Percentiles rank a stretch among this genome's conserved stretches.
phyloP scores from a whole-genome alignment of 768 basidiomycete genomes.

The Macrolepiota albuminosa region DNA sequence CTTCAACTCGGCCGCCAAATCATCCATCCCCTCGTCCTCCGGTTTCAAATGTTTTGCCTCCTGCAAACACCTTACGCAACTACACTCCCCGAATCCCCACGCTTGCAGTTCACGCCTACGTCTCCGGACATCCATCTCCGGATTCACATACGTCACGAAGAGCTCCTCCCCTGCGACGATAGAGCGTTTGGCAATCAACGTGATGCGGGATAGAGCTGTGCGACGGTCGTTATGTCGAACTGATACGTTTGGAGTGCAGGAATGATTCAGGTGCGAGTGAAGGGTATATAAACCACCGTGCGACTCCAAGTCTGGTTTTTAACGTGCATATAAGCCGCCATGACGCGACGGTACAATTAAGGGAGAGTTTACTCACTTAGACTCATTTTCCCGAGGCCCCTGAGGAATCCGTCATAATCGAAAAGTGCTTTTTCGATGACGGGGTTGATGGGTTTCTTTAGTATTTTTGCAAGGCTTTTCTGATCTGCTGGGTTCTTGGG shows the following conservation, averaged over 20 bases:
- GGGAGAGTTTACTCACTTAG: constrained; percentile 54
- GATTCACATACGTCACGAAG: constrained; percentile 74
- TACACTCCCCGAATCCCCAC: constrained; percentile 75
- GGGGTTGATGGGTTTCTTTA: constrained; percentile 43
- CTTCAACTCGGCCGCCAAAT: constrained; percentile 57
- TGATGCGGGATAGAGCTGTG: constrained; percentile 68
- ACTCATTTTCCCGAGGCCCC: constrained; percentile 71
- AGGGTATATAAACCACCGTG: constrained; percentile 84
- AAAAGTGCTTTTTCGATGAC: constrained; percentile 60
- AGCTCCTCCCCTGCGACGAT: constrained; percentile 75
- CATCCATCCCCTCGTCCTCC: constrained; percentile 31
- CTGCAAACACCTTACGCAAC: constrained; percentile 59
- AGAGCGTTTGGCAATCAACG: constrained; percentile 58
- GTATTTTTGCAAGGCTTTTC: constrained; percentile 52
- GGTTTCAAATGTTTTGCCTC: constrained; percentile 43
- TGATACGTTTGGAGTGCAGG: constrained; percentile 74
- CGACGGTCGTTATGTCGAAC: constrained; percentile 72
- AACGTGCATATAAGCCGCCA: background rate
- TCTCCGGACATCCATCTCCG: constrained; percentile 39
- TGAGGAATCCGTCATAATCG: constrained; percentile 71
- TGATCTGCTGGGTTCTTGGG: constrained; percentile 46
- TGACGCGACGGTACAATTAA: constrained; percentile 3
- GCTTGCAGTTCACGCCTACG: constrained; percentile 52
- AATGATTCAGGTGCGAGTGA: constrained; percentile 87
- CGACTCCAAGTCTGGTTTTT: constrained; percentile 62